These are phyloP conservation scores for Penicillium brasilianum DNA, from an alignment of 2,329 filamentous ascomycete genomes.

Conservation along the genomic window DNA sequence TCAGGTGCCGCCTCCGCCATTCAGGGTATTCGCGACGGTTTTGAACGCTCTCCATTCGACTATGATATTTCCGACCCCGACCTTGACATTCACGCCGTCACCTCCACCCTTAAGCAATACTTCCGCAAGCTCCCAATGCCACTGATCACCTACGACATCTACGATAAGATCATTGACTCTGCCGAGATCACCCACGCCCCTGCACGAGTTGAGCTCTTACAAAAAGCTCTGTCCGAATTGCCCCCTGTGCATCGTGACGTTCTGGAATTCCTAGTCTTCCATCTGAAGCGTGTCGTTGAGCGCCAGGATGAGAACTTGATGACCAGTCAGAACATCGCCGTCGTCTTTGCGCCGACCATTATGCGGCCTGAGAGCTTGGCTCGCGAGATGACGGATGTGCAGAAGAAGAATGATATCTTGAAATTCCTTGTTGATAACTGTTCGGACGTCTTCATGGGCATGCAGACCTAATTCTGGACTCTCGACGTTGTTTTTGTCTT, in stretches of 20 bases:
- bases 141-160: constrained; percentile 88
- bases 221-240: constrained; percentile 75
- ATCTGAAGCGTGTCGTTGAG: constrained; percentile 83
- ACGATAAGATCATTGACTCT: constrained; percentile 80
- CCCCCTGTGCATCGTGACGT: constrained; percentile 85
- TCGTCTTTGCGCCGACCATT: constrained; percentile 97
- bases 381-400: constrained; percentile 95
- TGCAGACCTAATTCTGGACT: constrained; percentile 33
- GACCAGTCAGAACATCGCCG: constrained; percentile 93
- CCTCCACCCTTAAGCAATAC: constrained; percentile 94
- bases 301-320: constrained; percentile 89
- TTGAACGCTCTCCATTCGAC: constrained; percentile 75
- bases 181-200: constrained; percentile 66
- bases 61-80: constrained; percentile 93
- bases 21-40: constrained; percentile 87
- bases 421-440: constrained; percentile 94
- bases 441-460: constrained; percentile 71
- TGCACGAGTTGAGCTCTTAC: constrained; percentile 73
- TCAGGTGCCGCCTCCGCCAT: constrained; percentile 91
- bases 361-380: constrained; percentile 90
- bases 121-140: constrained; percentile 91
- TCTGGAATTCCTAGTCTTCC: constrained; percentile 91
- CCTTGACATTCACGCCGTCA: constrained; percentile 94
- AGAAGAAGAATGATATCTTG: constrained; percentile 87
- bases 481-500: background rate